phyloP scores from a whole-genome alignment of 2,329 filamentous ascomycete species.

The Zymoseptoria ardabiliae region DNA sequence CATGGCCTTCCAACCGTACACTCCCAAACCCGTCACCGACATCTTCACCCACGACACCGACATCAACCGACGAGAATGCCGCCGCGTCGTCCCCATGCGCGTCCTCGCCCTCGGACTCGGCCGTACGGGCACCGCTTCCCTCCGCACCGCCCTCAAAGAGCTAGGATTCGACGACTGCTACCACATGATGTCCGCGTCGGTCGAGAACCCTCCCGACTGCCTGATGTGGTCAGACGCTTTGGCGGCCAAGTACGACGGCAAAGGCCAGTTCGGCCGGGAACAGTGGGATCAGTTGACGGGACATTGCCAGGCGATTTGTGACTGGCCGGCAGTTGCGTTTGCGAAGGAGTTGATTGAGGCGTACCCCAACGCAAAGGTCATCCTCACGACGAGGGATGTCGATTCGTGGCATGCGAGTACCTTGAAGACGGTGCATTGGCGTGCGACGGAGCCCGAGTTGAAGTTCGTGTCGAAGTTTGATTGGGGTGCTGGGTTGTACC shows the following conservation, averaged over 20 bases:
- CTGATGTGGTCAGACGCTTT: conserved; percentile 66
- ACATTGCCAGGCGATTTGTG: conserved; percentile 58
- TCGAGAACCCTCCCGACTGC: conserved; percentile 61
- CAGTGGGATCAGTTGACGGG: conserved; percentile 64
- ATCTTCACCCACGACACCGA: conserved; percentile 59
- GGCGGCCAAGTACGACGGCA: conserved; percentile 53
- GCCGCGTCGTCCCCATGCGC: conserved; percentile 63
- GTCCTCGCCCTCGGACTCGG: conserved; percentile 63
- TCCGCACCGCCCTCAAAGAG: conserved; percentile 57
- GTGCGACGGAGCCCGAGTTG: conserved; percentile 56
- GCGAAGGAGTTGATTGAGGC: conserved; percentile 62
- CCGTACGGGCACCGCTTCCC: conserved; percentile 63
- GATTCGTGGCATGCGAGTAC: conserved; percentile 57
- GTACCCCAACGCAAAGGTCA: conserved; percentile 65
- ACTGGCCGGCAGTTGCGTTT: conserved; percentile 62
- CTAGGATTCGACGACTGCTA: conserved; percentile 63
- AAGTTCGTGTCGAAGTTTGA: conserved; percentile 47
- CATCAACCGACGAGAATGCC: conserved; percentile 59
- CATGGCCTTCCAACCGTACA: conserved; percentile 36
- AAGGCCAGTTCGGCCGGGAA: conserved; percentile 55
- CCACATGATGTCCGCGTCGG: conserved; percentile 65
- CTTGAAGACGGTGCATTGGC: conserved; percentile 62
- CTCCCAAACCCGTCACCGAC: conserved; percentile 48
- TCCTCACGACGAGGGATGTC: conserved; percentile 60
- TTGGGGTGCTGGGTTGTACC: conserved; percentile 62